phyloP scores from a whole-genome alignment of 805 yeast species.

The Cyberlindnera misumaiensis region DNA sequence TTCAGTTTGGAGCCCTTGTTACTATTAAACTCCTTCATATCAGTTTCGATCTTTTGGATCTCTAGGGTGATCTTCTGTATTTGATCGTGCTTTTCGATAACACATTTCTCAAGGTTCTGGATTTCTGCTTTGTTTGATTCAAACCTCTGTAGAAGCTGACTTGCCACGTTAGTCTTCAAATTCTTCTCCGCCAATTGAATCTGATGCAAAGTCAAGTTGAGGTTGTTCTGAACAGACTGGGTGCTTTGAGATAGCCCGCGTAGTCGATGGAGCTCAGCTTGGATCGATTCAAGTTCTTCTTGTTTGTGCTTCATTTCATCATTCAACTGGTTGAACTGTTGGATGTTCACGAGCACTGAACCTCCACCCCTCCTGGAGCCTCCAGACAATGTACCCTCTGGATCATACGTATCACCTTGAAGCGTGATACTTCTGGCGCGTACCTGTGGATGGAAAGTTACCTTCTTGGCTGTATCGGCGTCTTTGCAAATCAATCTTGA shows the following conservation, averaged over 20 bases:
- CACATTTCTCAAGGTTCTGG: conserved; percentile 29
- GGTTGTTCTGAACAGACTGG: conserved; percentile 48
- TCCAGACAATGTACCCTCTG: conserved; percentile 92
- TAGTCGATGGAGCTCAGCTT: conserved; percentile 35
- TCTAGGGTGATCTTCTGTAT: conserved; percentile 33
- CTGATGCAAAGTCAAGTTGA: conserved; percentile 53
- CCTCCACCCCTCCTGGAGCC: conserved; percentile 68
- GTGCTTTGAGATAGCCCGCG: conserved; percentile 42
- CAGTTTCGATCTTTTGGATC: conserved; percentile 53
- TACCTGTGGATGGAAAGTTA: conserved; percentile 81
- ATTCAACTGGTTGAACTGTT: conserved; percentile 47
- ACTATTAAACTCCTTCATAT: conserved; percentile 71
- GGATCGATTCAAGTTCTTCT: conserved; percentile 34
- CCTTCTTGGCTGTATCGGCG: conserved; percentile 78
- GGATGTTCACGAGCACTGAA: conserved; percentile 58
- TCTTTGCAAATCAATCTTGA: conserved; percentile 81
- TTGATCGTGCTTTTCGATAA: conserved; percentile 29
- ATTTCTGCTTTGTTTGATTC: conserved; percentile 42
- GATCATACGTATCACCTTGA: conserved; percentile 93
- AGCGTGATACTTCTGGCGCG: conserved; percentile 79
- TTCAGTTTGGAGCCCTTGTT: conserved; percentile 79
- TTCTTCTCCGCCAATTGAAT: conserved; percentile 48
- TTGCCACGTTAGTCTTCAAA: conserved; percentile 48
- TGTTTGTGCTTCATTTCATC: conserved; percentile 35
- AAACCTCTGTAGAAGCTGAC: conserved; percentile 45